A percentile compares a stretch with the other conserved stretches of the same genome.
phyloP scores from a whole-genome alignment of 2,329 filamentous ascomycete species.

The Fusarium lyarnte region DNA sequence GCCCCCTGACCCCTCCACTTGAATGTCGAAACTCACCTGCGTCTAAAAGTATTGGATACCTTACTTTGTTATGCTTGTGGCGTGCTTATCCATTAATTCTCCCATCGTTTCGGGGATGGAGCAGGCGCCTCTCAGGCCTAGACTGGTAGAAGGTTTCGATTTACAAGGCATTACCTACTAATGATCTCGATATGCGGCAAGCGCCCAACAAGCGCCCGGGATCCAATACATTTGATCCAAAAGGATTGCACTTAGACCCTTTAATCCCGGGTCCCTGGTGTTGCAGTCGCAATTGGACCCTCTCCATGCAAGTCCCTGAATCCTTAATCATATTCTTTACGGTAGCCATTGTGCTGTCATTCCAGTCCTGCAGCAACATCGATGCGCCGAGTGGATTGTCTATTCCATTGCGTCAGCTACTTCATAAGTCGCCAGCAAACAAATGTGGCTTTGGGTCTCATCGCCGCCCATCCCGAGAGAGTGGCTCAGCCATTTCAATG shows the following conservation, averaged over 20 bases:
- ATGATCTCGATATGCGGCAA: conserved; percentile 17
- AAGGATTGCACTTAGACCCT: conserved; percentile 2
- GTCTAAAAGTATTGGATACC: background rate
- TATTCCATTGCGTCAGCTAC: background rate
- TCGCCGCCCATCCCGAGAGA: background rate
- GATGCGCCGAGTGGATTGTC: background rate
- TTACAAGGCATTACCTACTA: conserved; percentile 2
- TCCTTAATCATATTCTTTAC: conserved; percentile 1
- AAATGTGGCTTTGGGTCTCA: background rate
- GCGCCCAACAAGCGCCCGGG: conserved; percentile 35
- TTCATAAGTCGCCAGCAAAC: background rate
- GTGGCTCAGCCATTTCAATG: conserved; percentile 41
- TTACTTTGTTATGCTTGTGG: conserved; percentile 19
- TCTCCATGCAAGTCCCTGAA: conserved; percentile 23
- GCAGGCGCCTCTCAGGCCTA: conserved; percentile 35
- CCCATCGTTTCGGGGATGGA: conserved; percentile 38
- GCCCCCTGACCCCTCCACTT: conserved; percentile 20
- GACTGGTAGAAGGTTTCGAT: conserved; percentile 20
- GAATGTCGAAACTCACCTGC: background rate
- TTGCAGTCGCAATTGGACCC: conserved; percentile 31
- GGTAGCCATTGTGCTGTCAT: background rate
- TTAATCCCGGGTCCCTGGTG: conserved; percentile 22
- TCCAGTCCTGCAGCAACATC: background rate
- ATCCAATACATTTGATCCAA: background rate
- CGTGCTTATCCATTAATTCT: conserved; percentile 16